Percentiles rank a stretch among this genome's conserved stretches.
Conservation (phyloP, 2,329 filamentous ascomycete genomes). For the Colletotrichum tabaci region DNA sequence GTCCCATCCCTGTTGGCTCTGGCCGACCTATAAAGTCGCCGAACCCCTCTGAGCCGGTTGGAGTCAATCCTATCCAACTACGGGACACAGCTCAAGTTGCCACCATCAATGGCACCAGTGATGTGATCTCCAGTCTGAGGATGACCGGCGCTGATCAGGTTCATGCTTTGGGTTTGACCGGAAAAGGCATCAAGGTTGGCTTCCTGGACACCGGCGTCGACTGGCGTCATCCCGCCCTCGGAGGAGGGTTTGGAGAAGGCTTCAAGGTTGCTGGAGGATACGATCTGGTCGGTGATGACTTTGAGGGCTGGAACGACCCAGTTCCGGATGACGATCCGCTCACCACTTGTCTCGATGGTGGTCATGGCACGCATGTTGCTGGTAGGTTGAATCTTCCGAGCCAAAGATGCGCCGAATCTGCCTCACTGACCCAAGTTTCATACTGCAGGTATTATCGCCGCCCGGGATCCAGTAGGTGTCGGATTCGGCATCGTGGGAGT, state of each 20-base stretch:
- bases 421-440: background rate
- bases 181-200: slow-evolving; percentile 56
- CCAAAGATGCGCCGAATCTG: no score
- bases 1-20: slow-evolving; percentile 30
- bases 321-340: slow-evolving; percentile 32
- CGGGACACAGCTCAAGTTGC: slow-evolving; percentile 23
- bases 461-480: slow-evolving; percentile 22
- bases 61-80: slow-evolving; percentile 10
- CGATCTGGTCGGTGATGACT: slow-evolving; percentile 49
- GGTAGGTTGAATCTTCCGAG: slow-evolving; percentile 48
- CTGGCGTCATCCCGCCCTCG: slow-evolving; percentile 51
- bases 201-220: slow-evolving; percentile 59
- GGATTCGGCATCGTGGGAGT: slow-evolving; percentile 45
- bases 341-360: slow-evolving; percentile 42
- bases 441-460: slow-evolving; percentile 24
- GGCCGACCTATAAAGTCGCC: slow-evolving; percentile 11
- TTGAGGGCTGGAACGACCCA: slow-evolving; percentile 47
- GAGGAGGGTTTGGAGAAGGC: slow-evolving; percentile 33
- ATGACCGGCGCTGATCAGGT: slow-evolving; percentile 56
- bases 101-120: slow-evolving; percentile 31
- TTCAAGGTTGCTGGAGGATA: slow-evolving; percentile 45
- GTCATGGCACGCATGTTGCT: slow-evolving; percentile 63
- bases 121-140: slow-evolving; percentile 28
- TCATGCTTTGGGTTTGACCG: slow-evolving; percentile 54
- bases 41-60: slow-evolving; percentile 5